Percentiles rank a stretch among this genome's conserved stretches.
Conservation (phyloP, 306 rosid species). For the Corylus americana region DNA sequence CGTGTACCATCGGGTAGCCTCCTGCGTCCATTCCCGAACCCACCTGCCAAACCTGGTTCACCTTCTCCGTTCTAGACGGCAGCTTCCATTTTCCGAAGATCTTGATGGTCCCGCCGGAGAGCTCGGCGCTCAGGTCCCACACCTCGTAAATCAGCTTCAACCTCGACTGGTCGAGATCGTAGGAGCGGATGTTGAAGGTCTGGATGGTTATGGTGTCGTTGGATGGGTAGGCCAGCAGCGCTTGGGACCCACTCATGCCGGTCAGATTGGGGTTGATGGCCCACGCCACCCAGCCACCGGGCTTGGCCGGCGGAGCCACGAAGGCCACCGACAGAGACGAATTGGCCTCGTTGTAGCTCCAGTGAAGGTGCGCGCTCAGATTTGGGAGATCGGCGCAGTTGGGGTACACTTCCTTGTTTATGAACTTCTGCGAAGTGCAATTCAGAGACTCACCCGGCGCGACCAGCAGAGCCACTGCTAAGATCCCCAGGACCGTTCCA, state of each 20-base stretch:
- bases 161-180: background rate
- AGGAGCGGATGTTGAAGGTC: constrained; percentile 42
- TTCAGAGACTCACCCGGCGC: no score
- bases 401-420: constrained; percentile 34
- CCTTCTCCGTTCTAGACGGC: no score
- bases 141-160: constrained; percentile 36
- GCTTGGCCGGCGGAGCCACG: constrained; percentile 28
- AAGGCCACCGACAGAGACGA: constrained; percentile 61
- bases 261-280: constrained; percentile 54
- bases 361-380: constrained; percentile 55
- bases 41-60: no score
- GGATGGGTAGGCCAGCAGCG: constrained; percentile 45
- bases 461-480: no score
- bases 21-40: no score
- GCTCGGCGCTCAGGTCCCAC: constrained; percentile 34
- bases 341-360: constrained; percentile 53
- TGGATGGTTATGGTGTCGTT: constrained; percentile 10
- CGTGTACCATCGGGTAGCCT: no score
- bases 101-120: constrained; percentile 4
- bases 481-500: no score
- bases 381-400: constrained; percentile 55
- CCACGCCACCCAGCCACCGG: constrained; percentile 74
- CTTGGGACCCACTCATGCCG: no score
- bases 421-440: constrained; percentile 49
- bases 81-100: no score